Base-by-base conservation (phyloP, 768 basidiomycete species). In the Boletus patriciae region DNA sequence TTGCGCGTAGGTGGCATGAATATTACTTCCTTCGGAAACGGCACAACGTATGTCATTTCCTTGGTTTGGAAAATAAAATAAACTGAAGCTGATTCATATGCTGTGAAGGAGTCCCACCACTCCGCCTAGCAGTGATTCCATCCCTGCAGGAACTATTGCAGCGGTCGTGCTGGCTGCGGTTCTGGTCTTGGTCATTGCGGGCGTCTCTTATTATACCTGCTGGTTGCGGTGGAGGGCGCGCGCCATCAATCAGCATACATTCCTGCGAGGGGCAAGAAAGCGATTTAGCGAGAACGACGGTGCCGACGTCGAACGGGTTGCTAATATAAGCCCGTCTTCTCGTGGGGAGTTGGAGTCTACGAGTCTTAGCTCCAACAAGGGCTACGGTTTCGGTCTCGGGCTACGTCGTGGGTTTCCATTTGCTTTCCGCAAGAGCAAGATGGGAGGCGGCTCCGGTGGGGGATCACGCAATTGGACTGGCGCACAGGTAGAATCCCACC, bases 121-220 rank as follows among this genome's bases (percentile, higher is more conserved):
- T 49, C 38, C 61, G 7, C 55, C 62, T 4, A 55, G 54, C 37
- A 48, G 54, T 33, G 50, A 48, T 34, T 70, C 77, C 2, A 71
- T 77, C 19, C 57, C 80, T 2, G 73, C 73, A 57, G 86, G 88
- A 42, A 84, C 87, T 2, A 83, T 88, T 52, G 87, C 87, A 19
- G 88, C 87, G 0, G 74, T 88, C 31, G 79, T 78, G 11, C 75
- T 90, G 3, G 86, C 82, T 3, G 77, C 78, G 21, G 67, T 83
- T 19, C 72, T 90, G 10, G 77, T 79, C 27, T 74, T 83, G 62
- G 51, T 86, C 29, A 56, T 84, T 5, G 55, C 79, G 10, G 71
- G 73, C 46, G 68, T 70, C 15, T 64, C 83, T 2, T 77, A 78
- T 58, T 81, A 73, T 60, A 74, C 78, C 55, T 73, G 77, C 48